Percentiles rank a stretch among this genome's conserved stretches.
Conservation (phyloP, 2,329 filamentous ascomycete species). For the Aspergillaceae sp. region DNA sequence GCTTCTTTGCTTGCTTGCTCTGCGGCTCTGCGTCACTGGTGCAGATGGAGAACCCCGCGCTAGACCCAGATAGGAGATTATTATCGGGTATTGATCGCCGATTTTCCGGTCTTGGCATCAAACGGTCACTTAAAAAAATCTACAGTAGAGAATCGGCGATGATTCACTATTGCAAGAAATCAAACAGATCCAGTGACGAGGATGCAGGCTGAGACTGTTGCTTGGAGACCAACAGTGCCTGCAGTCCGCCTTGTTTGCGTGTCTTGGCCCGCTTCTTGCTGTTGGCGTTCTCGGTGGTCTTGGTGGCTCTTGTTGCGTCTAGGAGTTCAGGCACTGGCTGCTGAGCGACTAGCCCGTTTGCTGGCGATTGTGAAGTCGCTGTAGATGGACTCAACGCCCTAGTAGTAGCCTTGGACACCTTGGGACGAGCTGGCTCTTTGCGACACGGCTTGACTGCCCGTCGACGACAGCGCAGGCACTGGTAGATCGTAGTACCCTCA, state of each 20-base stretch:
- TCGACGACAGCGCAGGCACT: constrained; percentile 30
- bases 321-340: constrained; percentile 3
- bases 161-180: constrained; percentile 42
- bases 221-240: constrained; percentile 44
- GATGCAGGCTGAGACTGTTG: constrained; percentile 21
- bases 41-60: constrained; percentile 23
- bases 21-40: neutral
- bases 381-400: constrained; percentile 3
- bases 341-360: constrained; percentile 4
- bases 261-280: constrained; percentile 50
- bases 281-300: constrained; percentile 33
- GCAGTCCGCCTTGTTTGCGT: constrained; percentile 46
- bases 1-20: too few species aligned
- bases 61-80: constrained; percentile 13
- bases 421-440: constrained; percentile 9
- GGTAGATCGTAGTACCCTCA: constrained; percentile 25
- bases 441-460: constrained; percentile 21
- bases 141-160: neutral
- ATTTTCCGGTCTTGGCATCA: constrained; percentile 15
- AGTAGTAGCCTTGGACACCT: constrained; percentile 7
- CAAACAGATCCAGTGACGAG: constrained; percentile 43
- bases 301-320: constrained; percentile 9
- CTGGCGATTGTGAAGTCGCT: constrained; percentile 6
- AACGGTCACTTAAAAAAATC: constrained; percentile 1
- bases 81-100: constrained; percentile 9